These are phyloP conservation scores for Leccinum olivaceopallidum DNA, from an alignment of 768 basidiomycete genomes.

Conservation along the genomic window DNA sequence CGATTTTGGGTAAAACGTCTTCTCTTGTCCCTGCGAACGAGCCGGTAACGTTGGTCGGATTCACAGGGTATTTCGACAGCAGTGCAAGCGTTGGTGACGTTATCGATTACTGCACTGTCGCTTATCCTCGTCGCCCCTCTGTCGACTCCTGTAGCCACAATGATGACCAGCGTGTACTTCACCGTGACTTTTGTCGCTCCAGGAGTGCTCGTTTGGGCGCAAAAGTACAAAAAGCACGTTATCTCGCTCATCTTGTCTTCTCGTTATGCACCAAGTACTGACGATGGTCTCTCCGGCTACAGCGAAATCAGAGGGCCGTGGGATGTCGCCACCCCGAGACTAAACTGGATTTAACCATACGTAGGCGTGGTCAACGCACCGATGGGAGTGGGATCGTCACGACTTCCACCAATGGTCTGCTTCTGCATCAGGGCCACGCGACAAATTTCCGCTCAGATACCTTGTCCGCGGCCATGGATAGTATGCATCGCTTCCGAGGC, in stretches of 20 bases:
- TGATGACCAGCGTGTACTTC: conserved; percentile 50
- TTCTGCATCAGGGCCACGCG: conserved; percentile 16
- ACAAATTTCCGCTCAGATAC: conserved; percentile 27
- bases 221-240: conserved; percentile 82
- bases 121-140: conserved; percentile 52
- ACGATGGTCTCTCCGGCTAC: conserved; percentile 16
- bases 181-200: conserved; percentile 75
- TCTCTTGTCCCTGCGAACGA: conserved; percentile 11
- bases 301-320: conserved; percentile 90
- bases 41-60: conserved; percentile 14
- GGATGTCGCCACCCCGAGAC: conserved; percentile 82
- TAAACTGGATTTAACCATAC: conserved; percentile 43
- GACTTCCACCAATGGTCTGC: conserved; percentile 24
- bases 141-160: conserved; percentile 53
- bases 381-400: conserved; percentile 31
- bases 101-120: conserved; percentile 48
- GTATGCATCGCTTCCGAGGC: conserved; percentile 3
- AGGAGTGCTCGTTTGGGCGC: conserved; percentile 77
- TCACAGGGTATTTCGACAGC: conserved; percentile 47
- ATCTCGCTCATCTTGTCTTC: conserved; percentile 8
- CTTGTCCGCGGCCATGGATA: conserved; percentile 28
- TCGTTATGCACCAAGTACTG: conserved; percentile 12
- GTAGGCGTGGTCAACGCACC: conserved; percentile 26
- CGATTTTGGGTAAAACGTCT: conserved; percentile 58
- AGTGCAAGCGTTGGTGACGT: conserved; percentile 55